Base-by-base conservation (phyloP, 345 rosid species). In the Rhodamnia rubescens region DNA sequence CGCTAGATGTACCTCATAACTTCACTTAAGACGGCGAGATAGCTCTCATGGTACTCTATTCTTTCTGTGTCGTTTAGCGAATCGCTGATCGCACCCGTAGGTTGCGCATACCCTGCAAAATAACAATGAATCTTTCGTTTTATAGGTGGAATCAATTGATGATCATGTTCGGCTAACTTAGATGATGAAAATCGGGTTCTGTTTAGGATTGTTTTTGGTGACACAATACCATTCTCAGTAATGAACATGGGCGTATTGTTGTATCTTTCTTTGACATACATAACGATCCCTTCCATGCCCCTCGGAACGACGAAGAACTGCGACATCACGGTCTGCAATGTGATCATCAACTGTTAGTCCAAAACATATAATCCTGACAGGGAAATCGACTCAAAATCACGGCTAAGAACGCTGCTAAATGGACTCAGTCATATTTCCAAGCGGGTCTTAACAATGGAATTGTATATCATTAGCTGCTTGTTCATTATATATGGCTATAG, bases 171-270 rank as follows among this genome's bases (percentile, higher is more conserved):
- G 47, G 42, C 9, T 3, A 61, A 24, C 40, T 49, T 14, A 14
- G 36, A 32, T 52, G 78, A 53, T 24, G 42, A 56, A 58, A 29
- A 32, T 27, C 6, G 20, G 22, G 21, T 29, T 27, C 4, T 1
- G 40, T 14, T 59, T 59, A 6, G 9, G 27, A 16, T 59, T 59
- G 74, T 32, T 11, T 13, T 12, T 3, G 0, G 9, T 26, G 36
- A 27, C 9, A 27, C 27, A 90, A 84, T 87, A 91, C 94, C 94
- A 82, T 95, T 92, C 69, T 93, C 95, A 14, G 94, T 90, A 32
- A 95, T 89, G 89, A 89, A 89, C 91, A 93, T 87, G 15, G 93
- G 93, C 12, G 84, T 88, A 88, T 90, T 90, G 85, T 86, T 90
- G 85, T 87, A 93, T 81, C 93, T 88, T 85, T 92, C 50, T 88